phyloP scores from a whole-genome alignment of 345 rosid species.

The Boechera stricta region DNA sequence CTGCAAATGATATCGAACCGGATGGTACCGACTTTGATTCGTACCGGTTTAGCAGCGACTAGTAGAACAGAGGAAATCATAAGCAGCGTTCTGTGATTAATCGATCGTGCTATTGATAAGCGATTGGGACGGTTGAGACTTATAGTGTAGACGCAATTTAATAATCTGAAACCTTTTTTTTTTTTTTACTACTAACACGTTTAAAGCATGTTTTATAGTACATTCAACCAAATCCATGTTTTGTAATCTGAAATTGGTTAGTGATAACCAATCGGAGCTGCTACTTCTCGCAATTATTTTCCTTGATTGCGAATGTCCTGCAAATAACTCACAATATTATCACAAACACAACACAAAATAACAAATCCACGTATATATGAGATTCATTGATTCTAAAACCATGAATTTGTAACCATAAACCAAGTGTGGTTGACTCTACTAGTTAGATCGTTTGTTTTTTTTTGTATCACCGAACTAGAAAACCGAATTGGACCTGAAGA shows the following conservation, averaged over 20 bases:
- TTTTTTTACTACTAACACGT: neutral
- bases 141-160: neutral
- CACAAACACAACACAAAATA: neutral
- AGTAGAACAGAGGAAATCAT: neutral
- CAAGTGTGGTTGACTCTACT: neutral
- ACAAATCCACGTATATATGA: neutral
- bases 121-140: neutral
- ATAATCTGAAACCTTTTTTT: neutral
- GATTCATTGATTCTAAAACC: neutral
- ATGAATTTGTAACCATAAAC: neutral
- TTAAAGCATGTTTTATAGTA: neutral
- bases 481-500: neutral
- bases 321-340: constrained; percentile 12
- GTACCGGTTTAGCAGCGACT: constrained; percentile 16
- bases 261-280: constrained; percentile 78
- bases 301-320: constrained; percentile 81
- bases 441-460: neutral
- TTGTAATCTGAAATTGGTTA: constrained; percentile 22
- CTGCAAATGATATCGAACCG: neutral
- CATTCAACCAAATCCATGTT: neutral
- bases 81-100: no score
- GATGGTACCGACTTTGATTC: neutral
- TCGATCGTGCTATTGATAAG: neutral
- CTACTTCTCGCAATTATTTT: constrained; percentile 68
- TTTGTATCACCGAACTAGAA: no score